phyloP scores from a whole-genome alignment of 306 rosid species.

The Boehmeria nivea region DNA sequence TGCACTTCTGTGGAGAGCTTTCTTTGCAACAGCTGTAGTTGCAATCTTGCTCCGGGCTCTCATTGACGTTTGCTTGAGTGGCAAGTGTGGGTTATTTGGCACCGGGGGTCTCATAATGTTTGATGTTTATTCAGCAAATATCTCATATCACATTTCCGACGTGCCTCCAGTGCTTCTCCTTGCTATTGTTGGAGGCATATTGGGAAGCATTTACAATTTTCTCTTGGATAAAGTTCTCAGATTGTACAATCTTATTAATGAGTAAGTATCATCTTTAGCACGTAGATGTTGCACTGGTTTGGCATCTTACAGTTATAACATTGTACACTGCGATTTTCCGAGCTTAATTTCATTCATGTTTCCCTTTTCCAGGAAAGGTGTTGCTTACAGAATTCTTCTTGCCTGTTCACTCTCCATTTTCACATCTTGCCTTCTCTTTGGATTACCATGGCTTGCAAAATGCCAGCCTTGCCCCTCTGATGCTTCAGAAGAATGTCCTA shows the following conservation, averaged over 20 bases:
- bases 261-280: no score
- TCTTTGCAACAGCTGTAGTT: constrained; percentile 81
- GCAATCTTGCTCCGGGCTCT: constrained; percentile 81
- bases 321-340: constrained; percentile 6
- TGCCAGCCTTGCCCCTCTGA: constrained; percentile 75
- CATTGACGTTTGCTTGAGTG: constrained; percentile 78
- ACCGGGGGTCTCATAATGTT: constrained; percentile 95
- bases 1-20: constrained; percentile 94
- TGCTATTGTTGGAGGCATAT: constrained; percentile 73
- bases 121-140: constrained; percentile 59
- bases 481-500: constrained; percentile 79
- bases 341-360: constrained; percentile 18
- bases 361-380: constrained; percentile 61
- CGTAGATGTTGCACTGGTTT: no score
- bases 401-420: constrained; percentile 68
- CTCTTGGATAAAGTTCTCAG: constrained; percentile 66
- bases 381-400: constrained; percentile 51
- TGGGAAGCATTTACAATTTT: constrained; percentile 79
- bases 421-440: constrained; percentile 89
- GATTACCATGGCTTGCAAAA: constrained; percentile 80
- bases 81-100: constrained; percentile 89
- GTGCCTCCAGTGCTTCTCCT: constrained; percentile 75
- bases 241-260: constrained; percentile 59
- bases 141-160: constrained; percentile 66
- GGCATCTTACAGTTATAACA: not conserved